Conservation (phyloP, 2,329 filamentous ascomycete species). For the Amauroascus niger region DNA sequence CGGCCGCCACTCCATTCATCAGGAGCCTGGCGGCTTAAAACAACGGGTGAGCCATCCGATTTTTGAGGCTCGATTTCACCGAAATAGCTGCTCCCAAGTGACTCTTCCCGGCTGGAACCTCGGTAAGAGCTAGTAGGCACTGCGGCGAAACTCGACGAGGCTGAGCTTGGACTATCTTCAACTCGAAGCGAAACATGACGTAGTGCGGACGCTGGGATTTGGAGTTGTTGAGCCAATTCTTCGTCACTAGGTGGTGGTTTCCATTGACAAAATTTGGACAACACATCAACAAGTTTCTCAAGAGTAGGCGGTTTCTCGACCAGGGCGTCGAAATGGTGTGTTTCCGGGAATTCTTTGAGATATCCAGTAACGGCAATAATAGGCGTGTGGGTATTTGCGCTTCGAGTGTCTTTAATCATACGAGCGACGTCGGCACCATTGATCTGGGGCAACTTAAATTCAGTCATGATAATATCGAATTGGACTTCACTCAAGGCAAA, state of each 20-base stretch:
- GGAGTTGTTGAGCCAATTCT: conserved; percentile 44
- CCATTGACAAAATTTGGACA: conserved; percentile 87
- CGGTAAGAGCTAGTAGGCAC: conserved; percentile 66
- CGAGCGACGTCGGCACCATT: conserved; percentile 91
- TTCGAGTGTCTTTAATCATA: conserved; percentile 96
- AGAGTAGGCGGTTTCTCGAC: conserved; percentile 95
- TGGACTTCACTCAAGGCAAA: conserved; percentile 96
- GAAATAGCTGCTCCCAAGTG: conserved; percentile 70
- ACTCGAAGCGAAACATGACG: conserved; percentile 53
- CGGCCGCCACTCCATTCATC: conserved; percentile 56
- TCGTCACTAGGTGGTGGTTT: conserved; percentile 61
- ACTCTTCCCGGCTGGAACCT: conserved; percentile 75
- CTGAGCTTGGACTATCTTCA: conserved; percentile 76
- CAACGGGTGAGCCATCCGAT: conserved; percentile 66
- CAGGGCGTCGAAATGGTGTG: conserved; percentile 89
- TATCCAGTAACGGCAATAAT: conserved; percentile 97
- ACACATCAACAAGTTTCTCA: conserved; percentile 77
- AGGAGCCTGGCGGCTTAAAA: conserved; percentile 61
- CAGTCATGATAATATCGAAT: conserved; percentile 97
- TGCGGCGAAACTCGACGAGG: conserved; percentile 60
- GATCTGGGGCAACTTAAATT: conserved; percentile 89
- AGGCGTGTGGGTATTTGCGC: conserved; percentile 85
- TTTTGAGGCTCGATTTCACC: conserved; percentile 73
- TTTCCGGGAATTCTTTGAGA: conserved; percentile 89
- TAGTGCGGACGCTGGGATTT: conserved; percentile 52